Conservation (phyloP, 768 basidiomycete genomes). For the Astraeus odoratus region DNA sequence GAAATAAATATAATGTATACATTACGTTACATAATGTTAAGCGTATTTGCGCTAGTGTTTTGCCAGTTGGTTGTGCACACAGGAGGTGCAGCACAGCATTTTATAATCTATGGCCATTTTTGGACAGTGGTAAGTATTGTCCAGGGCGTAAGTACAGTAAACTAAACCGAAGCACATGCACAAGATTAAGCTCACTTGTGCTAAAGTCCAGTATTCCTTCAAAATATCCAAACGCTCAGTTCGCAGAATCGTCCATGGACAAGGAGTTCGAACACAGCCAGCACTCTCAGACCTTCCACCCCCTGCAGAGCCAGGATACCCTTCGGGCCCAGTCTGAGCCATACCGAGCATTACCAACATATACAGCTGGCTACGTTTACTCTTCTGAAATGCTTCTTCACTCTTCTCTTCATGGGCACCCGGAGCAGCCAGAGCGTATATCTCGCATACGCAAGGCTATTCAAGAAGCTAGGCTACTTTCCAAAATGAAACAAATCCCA, state of each 20-base stretch:
- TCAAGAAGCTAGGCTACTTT: conserved; percentile 47
- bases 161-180: too few species aligned
- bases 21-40: too few species aligned
- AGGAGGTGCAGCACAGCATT: too few species aligned
- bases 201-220: too few species aligned
- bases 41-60: too few species aligned
- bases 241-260: conserved; percentile 17
- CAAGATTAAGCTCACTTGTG: too few species aligned
- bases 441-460: conserved; percentile 65
- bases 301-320: conserved; percentile 14
- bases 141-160: too few species aligned
- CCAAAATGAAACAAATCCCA: conserved; percentile 71
- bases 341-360: conserved; percentile 14
- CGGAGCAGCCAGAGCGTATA: conserved; percentile 75
- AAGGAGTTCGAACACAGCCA: conserved; percentile 16
- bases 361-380: conserved; percentile 78
- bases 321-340: conserved; percentile 28
- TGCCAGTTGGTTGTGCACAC: too few species aligned
- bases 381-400: conserved; percentile 84
- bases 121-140: too few species aligned
- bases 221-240: too few species aligned
- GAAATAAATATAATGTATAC: too few species aligned
- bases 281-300: conserved; percentile 1
- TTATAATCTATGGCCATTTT: too few species aligned
- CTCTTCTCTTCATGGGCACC: conserved; percentile 61